These are phyloP conservation scores for Podaxis rugospora DNA, from an alignment of 768 basidiomycete genomes.

Conservation along the genomic window DNA sequence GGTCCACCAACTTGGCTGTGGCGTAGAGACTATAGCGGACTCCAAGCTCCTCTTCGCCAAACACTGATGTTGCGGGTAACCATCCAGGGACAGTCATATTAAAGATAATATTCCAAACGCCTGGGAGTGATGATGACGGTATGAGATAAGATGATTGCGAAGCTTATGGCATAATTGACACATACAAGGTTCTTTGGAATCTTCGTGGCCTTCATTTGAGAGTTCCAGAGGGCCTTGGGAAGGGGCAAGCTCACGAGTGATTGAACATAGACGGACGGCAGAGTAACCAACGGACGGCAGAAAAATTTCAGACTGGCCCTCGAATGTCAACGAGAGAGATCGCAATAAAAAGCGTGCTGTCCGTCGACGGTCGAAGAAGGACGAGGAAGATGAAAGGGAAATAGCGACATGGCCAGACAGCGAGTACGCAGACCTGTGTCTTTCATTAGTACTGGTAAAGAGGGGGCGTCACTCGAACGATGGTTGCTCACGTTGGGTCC, in stretches of 20 bases:
- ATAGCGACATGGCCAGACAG: conserved; percentile 79
- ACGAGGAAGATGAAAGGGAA: conserved; percentile 51
- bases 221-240: conserved; percentile 49
- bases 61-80: conserved; percentile 62
- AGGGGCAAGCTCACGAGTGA: conserved; percentile 59
- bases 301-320: conserved; percentile 79
- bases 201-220: conserved; percentile 60
- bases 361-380: conserved; percentile 51
- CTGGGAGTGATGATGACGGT: conserved; percentile 19
- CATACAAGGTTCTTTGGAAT: conserved; percentile 47
- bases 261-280: conserved; percentile 59
- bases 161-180: background rate
- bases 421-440: conserved; percentile 76
- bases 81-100: conserved; percentile 86
- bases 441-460: background rate
- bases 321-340: conserved; percentile 74
- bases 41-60: conserved; percentile 50
- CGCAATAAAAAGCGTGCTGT: conserved; percentile 53
- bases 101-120: conserved; percentile 72
- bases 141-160: background rate
- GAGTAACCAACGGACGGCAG: conserved; percentile 64
- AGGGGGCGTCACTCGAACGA: background rate
- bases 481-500: conserved; percentile 50
- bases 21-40: conserved; percentile 66
- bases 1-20: conserved; percentile 51